Conservation (phyloP, 345 rosid genomes). For the Salix suchowensis region DNA sequence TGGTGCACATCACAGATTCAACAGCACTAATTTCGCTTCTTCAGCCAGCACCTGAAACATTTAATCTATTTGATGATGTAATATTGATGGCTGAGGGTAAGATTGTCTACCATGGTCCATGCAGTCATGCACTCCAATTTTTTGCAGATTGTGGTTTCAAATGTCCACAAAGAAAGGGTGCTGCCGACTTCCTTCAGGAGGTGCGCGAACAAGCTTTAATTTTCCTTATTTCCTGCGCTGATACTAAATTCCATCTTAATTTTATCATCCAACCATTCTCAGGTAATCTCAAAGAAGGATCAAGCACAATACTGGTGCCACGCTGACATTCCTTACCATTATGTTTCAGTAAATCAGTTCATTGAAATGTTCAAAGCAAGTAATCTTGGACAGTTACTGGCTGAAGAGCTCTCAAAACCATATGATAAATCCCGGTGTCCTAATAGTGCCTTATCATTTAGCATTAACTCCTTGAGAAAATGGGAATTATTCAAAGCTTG, state of each 20-base stretch:
- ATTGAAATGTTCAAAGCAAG: conserved; percentile 24
- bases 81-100: conserved; percentile 9
- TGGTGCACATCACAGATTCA: conserved; percentile 5
- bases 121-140: neutral
- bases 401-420: conserved; percentile 26
- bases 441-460: conserved; percentile 24
- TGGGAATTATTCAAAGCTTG: conserved; percentile 43
- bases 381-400: conserved; percentile 23
- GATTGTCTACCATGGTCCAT: conserved; percentile 7
- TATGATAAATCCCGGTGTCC: conserved; percentile 24
- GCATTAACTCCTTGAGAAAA: conserved; percentile 31
- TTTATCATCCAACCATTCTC: neutral
- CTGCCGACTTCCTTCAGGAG: conserved; percentile 1
- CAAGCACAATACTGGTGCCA: conserved; percentile 4
- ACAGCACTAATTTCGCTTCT: conserved; percentile 2
- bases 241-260: too few species aligned
- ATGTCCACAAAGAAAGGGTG: conserved; percentile 4
- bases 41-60: conserved; percentile 11
- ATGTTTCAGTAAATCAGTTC: conserved; percentile 35
- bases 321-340: conserved; percentile 24
- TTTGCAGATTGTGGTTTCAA: conserved; percentile 9
- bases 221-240: neutral
- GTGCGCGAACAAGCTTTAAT: neutral
- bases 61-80: conserved; percentile 2
- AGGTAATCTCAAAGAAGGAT: conserved; percentile 8